Evolutionary conservation across 2,329 filamentous ascomycete species (phyloP).

Genomic region (Samsoniella hepiali): DNA sequence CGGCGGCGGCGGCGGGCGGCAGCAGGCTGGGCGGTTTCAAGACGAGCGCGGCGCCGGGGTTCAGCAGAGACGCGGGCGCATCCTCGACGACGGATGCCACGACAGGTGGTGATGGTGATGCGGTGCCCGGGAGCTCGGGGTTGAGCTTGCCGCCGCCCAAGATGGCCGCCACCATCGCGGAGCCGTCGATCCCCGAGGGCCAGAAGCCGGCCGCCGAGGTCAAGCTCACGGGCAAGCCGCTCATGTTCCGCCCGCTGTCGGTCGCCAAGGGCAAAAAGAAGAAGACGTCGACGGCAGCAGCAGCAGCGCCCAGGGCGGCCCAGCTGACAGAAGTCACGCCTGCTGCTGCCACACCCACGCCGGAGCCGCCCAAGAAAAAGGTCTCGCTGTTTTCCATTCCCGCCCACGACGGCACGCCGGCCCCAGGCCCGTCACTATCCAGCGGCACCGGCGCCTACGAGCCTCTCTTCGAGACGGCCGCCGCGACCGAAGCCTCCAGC

Average conservation of each 20-base stretch:
- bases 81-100: constrained; percentile 19
- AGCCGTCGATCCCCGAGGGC: constrained; percentile 51
- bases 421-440: constrained; percentile 21
- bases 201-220: constrained; percentile 61
- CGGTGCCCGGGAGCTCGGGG: constrained; percentile 26
- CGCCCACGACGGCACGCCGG: constrained; percentile 30
- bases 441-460: constrained; percentile 41
- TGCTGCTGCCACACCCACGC: constrained; percentile 24
- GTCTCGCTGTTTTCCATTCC: constrained; percentile 68
- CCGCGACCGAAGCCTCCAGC: constrained; percentile 27
- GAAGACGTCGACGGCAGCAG: constrained; percentile 51
- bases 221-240: constrained; percentile 71
- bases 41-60: constrained; percentile 79
- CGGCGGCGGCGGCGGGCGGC: constrained; percentile 26
- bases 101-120: constrained; percentile 24
- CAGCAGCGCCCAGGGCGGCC: constrained; percentile 15
- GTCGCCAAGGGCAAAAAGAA: constrained; percentile 73
- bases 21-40: constrained; percentile 60
- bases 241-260: constrained; percentile 87
- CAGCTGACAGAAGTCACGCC: constrained; percentile 5
- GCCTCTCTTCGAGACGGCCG: constrained; percentile 45
- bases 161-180: constrained; percentile 26
- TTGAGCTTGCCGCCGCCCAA: constrained; percentile 40
- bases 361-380: constrained; percentile 44
- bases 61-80: constrained; percentile 56